phyloP scores from a whole-genome alignment of 345 rosid genomes.

The Aquilaria yunnanensis region DNA sequence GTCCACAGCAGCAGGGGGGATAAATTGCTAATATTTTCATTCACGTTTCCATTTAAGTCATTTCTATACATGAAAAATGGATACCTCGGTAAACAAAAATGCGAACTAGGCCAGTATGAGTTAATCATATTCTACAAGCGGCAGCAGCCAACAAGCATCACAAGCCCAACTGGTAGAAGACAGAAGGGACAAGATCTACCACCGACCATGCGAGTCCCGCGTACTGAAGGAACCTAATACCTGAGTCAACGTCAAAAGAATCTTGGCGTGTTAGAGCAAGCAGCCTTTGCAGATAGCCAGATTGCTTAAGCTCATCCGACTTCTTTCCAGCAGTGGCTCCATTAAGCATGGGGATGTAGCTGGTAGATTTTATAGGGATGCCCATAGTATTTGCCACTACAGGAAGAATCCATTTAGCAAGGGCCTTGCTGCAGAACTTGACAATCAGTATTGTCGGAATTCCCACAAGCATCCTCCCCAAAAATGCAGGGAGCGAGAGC shows the following conservation, averaged over 20 bases:
- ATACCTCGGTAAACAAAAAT: not conserved
- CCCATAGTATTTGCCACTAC: conserved; percentile 64
- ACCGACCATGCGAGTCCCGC: conserved; percentile 99
- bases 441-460: conserved; percentile 80
- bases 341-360: conserved; percentile 59
- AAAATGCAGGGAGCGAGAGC: conserved; percentile 32
- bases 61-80: conserved; percentile 1
- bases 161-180: conserved; percentile 49
- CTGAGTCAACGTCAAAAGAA: conserved; percentile 74
- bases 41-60: no score
- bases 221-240: conserved; percentile 79
- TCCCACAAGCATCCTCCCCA: conserved; percentile 72
- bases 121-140: conserved; percentile 10
- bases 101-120: no score
- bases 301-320: conserved; percentile 35
- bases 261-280: conserved; percentile 36
- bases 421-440: conserved; percentile 88
- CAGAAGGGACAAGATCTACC: conserved; percentile 81
- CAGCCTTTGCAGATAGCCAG: conserved; percentile 48
- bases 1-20: no score
- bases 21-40: no score
- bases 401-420: conserved; percentile 86
- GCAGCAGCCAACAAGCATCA: conserved; percentile 15
- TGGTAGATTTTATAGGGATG: conserved; percentile 63
- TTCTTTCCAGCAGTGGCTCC: conserved; percentile 37